Evolutionary conservation across 2,329 filamentous ascomycete species (phyloP), one percentile per base, ranked within the genome.

Genomic region (Drechmeria coniospora): DNA sequence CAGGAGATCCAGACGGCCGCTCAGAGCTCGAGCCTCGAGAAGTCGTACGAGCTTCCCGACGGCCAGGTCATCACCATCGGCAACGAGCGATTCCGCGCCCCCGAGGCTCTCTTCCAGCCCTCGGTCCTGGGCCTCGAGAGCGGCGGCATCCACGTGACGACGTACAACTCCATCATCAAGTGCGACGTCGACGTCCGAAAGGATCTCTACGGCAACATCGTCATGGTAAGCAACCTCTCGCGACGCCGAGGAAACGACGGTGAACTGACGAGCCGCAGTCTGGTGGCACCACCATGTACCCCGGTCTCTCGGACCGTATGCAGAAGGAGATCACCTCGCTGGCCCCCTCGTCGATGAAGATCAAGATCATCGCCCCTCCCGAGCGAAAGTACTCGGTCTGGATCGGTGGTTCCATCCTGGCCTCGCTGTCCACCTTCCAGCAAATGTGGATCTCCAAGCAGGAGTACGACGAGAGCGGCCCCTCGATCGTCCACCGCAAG

Each of bases 401-500:
- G 90, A 98, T 98, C 62, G 90, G 90, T 90, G 90, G 90, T 76
- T 98, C 90, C 63, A 98, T 98, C 68, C 69, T 98, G 56, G 90
- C 90, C 50, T 98, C 90, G 42, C 81, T 98, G 53, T 98, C 90
- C 49, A 98, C 90, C 65, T 98, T 98, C 87, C 90, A 98, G 75
- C 90, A 98, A 72, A 98, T 98, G 90, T 98, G 90, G 90, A 95
- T 98, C 78, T 98, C 90, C 53, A 98, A 98, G 84, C 90, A 98
- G 72, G 87, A 95, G 74, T 95, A 95, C 78, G 90, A 98, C 72
- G 90, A 95, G 83, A 90, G 79, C 63, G 87, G 87, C 68, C 90
- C 87, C 52, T 94, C 86, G 56, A 95, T 95, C 57, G 87, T 95
- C 54, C 87, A 95, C 80, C 82, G 86, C 79, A 95, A 94, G 83